A percentile compares a stretch with the other conserved stretches of the same genome.
Conservation (phyloP, 805 yeast genomes). For the Metschnikowia orientalis region DNA sequence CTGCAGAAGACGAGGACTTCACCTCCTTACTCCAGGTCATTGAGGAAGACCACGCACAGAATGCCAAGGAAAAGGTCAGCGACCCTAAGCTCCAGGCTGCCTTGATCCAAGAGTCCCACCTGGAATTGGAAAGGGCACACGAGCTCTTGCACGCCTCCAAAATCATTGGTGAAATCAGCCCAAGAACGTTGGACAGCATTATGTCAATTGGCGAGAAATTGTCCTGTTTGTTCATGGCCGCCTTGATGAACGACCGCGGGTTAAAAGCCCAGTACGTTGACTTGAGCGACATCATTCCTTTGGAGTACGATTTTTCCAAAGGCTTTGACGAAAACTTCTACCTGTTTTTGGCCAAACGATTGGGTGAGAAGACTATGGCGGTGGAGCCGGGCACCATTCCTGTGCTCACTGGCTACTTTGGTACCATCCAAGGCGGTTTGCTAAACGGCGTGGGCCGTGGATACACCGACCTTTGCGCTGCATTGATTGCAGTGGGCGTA, state of each 20-base stretch:
- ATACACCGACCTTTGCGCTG: conserved; percentile 96
- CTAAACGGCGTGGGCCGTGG: conserved; percentile 94
- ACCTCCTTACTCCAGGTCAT: conserved; percentile 58
- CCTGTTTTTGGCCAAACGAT: conserved; percentile 46
- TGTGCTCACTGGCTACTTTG: conserved; percentile 93
- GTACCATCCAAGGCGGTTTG: conserved; percentile 92
- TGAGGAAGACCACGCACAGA: conserved; percentile 70
- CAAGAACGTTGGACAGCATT: conserved; percentile 82
- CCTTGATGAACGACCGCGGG: conserved; percentile 80
- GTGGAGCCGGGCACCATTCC: conserved; percentile 56
- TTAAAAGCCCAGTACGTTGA: conserved; percentile 74
- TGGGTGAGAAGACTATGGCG: conserved; percentile 47
- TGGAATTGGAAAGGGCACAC: conserved; percentile 63
- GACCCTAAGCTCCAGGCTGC: conserved; percentile 42
- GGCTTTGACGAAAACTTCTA: conserved; percentile 70
- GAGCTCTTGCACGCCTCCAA: conserved; percentile 81
- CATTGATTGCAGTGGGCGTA: conserved; percentile 88
- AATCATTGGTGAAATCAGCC: conserved; percentile 84
- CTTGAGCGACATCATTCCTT: conserved; percentile 66
- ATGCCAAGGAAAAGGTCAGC: conserved; percentile 56
- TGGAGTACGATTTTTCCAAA: conserved; percentile 49
- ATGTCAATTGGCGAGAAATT: conserved; percentile 94
- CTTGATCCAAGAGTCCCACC: conserved; percentile 55
- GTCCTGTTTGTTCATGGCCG: conserved; percentile 84
- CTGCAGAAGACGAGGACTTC: conserved; percentile 59